Evolutionary conservation across 2,329 filamentous ascomycete genomes (phyloP), one percentile per base, ranked within the genome.

Genomic region (Xylaria multiplex): DNA sequence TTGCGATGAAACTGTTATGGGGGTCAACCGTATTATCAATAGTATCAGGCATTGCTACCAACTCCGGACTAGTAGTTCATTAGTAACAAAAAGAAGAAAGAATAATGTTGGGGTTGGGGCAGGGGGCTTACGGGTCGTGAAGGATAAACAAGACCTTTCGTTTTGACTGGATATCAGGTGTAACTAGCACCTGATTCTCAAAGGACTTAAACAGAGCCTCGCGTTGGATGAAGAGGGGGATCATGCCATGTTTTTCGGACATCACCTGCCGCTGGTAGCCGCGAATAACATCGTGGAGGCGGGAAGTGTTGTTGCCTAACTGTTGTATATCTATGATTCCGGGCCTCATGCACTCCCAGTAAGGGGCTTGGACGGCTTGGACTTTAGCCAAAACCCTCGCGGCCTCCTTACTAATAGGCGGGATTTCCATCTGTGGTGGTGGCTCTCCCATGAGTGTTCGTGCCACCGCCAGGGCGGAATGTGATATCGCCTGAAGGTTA

Each of bases 391-490:
- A 76, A 0, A 87, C 82, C 50, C 82, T 81, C 0, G 83, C 82
- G 0, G 88, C 88, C 22, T 87, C 85, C 71, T 82, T 84, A 76
- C 85, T 87, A 68, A 90, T 82, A 63, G 83, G 83, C 7, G 86
- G 83, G 2, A 90, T 77, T 14, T 80, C 77, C 77, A 90, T 85
- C 72, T 84, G 81, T 48, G 86, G 85, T 2, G 96, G 96, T 11
- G 95, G 93, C 74, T 99, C 94, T 24, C 96, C 93, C 93, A 99
- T 98, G 50, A 99, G 84, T 0, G 95, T 97, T 66, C 90, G 89
- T 1, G 93, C 96, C 1, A 99, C 96, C 2, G 95, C 93, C 4
- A 97, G 85, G 1, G 96, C 94, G 4, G 96, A 98, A 64, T 92
- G 90, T 0, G 96, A 97, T 65, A 99, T 99, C 0, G 96, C 96